phyloP scores from a whole-genome alignment of 129 eudicot species.

The Escallonia rubra region DNA sequence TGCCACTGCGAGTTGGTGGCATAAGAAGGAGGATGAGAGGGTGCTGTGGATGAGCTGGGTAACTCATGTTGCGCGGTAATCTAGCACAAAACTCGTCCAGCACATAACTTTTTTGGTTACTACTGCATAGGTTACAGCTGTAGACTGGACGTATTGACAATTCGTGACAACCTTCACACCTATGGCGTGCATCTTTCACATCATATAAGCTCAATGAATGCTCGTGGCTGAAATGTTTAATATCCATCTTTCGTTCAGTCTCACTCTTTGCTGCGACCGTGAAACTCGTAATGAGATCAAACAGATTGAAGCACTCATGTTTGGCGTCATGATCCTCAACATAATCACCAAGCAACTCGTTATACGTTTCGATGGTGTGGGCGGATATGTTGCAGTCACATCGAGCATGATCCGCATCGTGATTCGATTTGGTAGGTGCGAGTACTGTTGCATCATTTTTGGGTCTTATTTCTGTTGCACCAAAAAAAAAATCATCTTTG shows the following conservation, averaged over 20 bases:
- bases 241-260: neutral
- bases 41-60: slow-evolving; percentile 5
- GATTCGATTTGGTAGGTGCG: neutral
- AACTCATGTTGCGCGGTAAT: slow-evolving; percentile 5
- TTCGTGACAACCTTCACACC: slow-evolving; percentile 1
- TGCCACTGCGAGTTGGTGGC: neutral
- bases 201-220: neutral
- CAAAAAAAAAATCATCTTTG: neutral
- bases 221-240: slow-evolving; percentile 12
- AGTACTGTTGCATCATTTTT: slow-evolving; percentile 1
- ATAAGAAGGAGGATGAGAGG: slow-evolving; percentile 7
- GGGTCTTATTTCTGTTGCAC: neutral
- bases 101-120: neutral
- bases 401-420: neutral
- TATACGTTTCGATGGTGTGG: slow-evolving; percentile 11
- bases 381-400: slow-evolving; percentile 4
- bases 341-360: neutral
- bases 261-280: neutral
- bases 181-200: neutral
- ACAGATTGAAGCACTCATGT: neutral
- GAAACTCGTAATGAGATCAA: neutral
- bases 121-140: neutral
- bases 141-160: neutral
- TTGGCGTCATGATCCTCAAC: no score
- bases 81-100: slow-evolving; percentile 9